Base-by-base conservation (phyloP, 2,329 filamentous ascomycete species). In the Pestalotiopsis sp. region DNA sequence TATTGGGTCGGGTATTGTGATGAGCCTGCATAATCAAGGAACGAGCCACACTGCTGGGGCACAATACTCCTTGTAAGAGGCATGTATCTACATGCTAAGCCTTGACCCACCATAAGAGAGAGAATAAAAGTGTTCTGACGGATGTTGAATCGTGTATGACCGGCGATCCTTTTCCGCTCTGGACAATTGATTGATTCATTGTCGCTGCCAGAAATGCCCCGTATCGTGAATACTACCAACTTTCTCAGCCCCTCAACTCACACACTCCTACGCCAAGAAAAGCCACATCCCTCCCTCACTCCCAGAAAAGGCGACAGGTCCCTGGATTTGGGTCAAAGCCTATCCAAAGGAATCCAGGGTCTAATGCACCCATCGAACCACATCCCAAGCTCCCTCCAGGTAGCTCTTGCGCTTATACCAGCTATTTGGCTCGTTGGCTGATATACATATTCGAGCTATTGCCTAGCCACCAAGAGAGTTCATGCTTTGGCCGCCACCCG, bases 11-110 rank as follows among this genome's bases (percentile, higher is more conserved):
- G 25, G 45, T 52, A 6, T 31, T 59, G 57, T 59, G 57, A 59
- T 31, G 57, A 59, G 57, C 23, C 57, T 59, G 57, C 57, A 59
- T 59, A 59, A 59, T 59, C 57, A 59, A 31, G 57, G 57, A 59
- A 59, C 23, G 57, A 25, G 27, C 45, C 45, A 52, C 45, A 52
- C 45, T 52, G 17, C 45, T 52, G 45, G 45, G 45, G 45, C 45
- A 7, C 45, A 52, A n/a, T 52, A n/a, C 45, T n/a, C 45, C 45
- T 52, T 52, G 45, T 52, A 31, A 31, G 27, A 31, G 17, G 45
- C 45, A n/a, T 52, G 45, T 52, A 31, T 9, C 27, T 31, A 31
- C 45, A 52, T 17, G 17, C 7, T 9, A 52, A n/a, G 45, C 7
- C 45, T 52, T 52, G 45, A 5, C 45, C 45, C 45, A 52, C 45